Conservation (phyloP, 495 filamentous ascomycete species). For the Podospora fimiseda region DNA sequence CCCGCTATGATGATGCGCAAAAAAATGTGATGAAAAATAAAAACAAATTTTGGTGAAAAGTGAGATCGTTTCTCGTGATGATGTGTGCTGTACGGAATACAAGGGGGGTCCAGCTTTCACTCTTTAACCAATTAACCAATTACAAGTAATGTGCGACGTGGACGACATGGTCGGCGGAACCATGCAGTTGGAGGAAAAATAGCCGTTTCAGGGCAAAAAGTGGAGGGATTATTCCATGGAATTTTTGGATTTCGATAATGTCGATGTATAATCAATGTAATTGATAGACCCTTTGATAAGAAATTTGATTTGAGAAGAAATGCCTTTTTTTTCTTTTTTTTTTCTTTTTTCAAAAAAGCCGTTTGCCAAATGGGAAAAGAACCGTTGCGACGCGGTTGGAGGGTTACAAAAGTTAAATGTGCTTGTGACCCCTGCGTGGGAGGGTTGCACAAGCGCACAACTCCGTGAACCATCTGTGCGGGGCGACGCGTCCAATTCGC, state of each 20-base stretch:
- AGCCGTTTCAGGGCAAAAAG: not conserved
- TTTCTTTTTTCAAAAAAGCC: not conserved
- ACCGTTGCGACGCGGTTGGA: too few relatives aligned
- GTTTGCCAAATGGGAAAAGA: not conserved
- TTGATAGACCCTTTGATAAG: too few relatives aligned
- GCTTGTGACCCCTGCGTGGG: too few relatives aligned
- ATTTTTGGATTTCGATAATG: too few relatives aligned
- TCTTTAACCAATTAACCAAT: conserved; percentile 22
- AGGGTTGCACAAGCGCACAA: too few relatives aligned
- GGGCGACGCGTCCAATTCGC: conserved; percentile 1
- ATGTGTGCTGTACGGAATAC: conserved; percentile 1
- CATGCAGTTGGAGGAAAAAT: conserved; percentile 11
- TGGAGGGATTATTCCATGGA: too few relatives aligned
- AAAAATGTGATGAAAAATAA: too few relatives aligned
- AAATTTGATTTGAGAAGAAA: not conserved
- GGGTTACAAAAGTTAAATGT: not conserved
- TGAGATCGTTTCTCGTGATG: too few relatives aligned
- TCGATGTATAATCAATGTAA: too few relatives aligned
- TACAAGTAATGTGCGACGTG: conserved; percentile 17
- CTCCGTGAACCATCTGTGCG: too few relatives aligned
- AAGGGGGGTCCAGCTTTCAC: conserved; percentile 4
- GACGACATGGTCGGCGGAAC: conserved; percentile 17
- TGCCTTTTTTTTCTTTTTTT: not conserved
- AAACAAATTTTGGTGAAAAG: too few relatives aligned
- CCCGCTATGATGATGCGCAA: too few relatives aligned